Evolutionary conservation across 495 filamentous ascomycete genomes (phyloP), one percentile per base, ranked within the genome.

Genomic region (Annulohypoxylon bovei): DNA sequence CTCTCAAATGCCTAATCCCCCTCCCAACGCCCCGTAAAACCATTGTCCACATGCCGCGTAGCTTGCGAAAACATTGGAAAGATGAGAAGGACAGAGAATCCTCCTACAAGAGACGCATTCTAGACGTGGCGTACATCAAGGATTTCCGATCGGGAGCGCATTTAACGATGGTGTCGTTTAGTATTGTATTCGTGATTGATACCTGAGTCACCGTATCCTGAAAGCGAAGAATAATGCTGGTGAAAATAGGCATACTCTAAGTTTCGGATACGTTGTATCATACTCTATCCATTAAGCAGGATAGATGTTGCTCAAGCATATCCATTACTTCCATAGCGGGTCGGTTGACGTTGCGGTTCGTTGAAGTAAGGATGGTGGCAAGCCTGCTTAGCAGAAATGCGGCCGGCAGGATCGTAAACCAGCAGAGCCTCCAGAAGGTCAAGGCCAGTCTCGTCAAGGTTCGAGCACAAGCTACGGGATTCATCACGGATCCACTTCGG

Each of bases 371-470:
- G 92, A 79, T 98, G 95, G 70, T 87, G 84, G 78, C 92, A 93
- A 5, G 96, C 92, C 81, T 97, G 93, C 84, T 99, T 99, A 49
- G 95, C 95, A 2, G 93, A 97, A 56, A 99, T 93, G 60, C 95
- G 91, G 32, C 91, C 89, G 25, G 95, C 93, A 12, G 95, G 95
- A 79, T 99, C 96, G 75, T 95, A 99, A 35, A 97, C 92, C 46
- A 99, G 89, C 81, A 99, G 87, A 75, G 83, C 81, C 72, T 98
- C 95, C n/a, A 99, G 85, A 20, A 99, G 89, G 74, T 98, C 92
- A 12, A 93, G 84, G 14, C 95, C 96, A 22, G 87, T 81, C n/a
- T 96, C 93, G 68, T 88, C 84, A 12, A 87, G 84, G 65, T 85
- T 86, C 8, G 76, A 74, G 80, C 82, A 85, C 8, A 88, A 76